Percentiles rank a stretch among this genome's conserved stretches.
Conservation (phyloP, 2,329 filamentous ascomycete genomes). For the Incumbomyces lentus region DNA sequence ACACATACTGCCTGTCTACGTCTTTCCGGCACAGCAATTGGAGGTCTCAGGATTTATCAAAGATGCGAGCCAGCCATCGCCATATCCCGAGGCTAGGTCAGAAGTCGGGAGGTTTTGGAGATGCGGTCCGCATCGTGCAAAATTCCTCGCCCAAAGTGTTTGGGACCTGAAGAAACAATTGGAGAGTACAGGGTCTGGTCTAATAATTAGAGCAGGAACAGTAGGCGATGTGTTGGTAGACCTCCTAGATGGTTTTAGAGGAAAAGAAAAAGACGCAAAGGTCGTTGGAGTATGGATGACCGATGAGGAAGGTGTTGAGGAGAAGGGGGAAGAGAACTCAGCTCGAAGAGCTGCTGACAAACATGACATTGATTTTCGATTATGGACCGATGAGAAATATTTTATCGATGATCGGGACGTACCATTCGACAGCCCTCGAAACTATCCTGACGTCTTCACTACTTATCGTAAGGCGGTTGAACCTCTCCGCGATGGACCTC, state of each 20-base stretch:
- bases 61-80: conserved; percentile 37
- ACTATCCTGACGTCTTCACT: conserved; percentile 67
- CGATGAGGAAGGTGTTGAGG: conserved; percentile 58
- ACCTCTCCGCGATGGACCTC: conserved; percentile 56
- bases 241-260: conserved; percentile 43
- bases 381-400: conserved; percentile 68
- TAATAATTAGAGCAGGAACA: conserved; percentile 55
- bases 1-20: conserved; percentile 61
- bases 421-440: conserved; percentile 44
- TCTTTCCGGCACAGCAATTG: conserved; percentile 60
- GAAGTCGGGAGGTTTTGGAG: conserved; percentile 59
- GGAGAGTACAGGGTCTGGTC: conserved; percentile 47
- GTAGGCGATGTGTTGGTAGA: conserved; percentile 48
- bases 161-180: conserved; percentile 61
- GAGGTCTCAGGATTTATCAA: conserved; percentile 61
- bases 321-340: conserved; percentile 52
- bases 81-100: conserved; percentile 60
- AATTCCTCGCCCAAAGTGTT: conserved; percentile 61
- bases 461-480: conserved; percentile 63
- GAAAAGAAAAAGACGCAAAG: conserved; percentile 30
- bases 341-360: conserved; percentile 45
- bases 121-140: conserved; percentile 61
- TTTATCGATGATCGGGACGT: conserved; percentile 65
- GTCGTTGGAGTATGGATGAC: conserved; percentile 66
- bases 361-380: conserved; percentile 48